These are phyloP conservation scores for Phytophthora litchii DNA, from an alignment of 352 stramenopile genomes.

Conservation along the genomic window DNA sequence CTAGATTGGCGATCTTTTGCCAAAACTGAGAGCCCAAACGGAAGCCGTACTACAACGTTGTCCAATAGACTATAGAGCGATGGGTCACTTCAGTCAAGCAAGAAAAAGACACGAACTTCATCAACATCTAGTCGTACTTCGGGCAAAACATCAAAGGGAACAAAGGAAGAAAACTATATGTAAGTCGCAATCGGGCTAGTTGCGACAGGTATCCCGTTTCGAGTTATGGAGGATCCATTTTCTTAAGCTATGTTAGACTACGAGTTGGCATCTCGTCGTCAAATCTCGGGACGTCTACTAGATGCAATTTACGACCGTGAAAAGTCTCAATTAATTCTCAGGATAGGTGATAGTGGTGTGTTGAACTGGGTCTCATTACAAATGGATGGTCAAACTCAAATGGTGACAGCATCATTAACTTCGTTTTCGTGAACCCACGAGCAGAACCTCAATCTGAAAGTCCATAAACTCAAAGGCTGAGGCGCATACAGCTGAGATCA, in stretches of 20 bases:
- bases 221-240: background rate
- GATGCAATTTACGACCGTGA: background rate
- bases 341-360: background rate
- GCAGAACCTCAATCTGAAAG: slow-evolving; percentile 9
- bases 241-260: background rate
- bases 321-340: too few species aligned
- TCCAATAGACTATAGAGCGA: too few species aligned
- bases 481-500: slow-evolving; percentile 1
- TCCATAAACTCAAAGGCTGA: background rate
- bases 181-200: background rate
- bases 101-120: too few species aligned
- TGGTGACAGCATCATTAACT: slow-evolving; percentile 23
- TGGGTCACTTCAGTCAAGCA: too few species aligned
- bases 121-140: too few species aligned
- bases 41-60: too few species aligned
- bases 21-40: too few species aligned
- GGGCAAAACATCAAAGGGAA: too few species aligned
- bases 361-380: background rate
- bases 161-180: background rate
- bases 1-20: too few species aligned
- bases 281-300: background rate
- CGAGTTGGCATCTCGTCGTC: background rate
- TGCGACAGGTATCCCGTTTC: background rate
- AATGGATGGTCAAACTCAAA: slow-evolving; percentile 18
- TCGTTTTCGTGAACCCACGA: slow-evolving; percentile 9